Conservation (phyloP, 2,329 filamentous ascomycete genomes). For the Penicillium sp. region DNA sequence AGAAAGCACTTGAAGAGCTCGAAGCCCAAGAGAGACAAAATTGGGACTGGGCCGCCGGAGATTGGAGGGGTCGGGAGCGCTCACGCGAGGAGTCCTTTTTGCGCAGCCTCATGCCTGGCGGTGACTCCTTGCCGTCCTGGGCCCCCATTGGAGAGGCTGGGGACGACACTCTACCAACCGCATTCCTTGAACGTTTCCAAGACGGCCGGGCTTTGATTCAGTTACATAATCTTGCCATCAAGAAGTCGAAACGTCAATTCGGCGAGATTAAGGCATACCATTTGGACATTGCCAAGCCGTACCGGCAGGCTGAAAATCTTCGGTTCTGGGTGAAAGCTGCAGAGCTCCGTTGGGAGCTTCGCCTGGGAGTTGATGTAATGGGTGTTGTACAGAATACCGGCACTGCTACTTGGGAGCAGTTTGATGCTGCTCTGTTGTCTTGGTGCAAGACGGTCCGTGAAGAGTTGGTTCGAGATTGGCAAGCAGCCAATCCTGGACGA, state of each 20-base stretch:
- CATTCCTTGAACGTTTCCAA: conserved; percentile 72
- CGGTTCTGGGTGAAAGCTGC: conserved; percentile 96
- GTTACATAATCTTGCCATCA: conserved; percentile 86
- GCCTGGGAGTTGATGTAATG: conserved; percentile 80
- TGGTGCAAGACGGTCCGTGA: conserved; percentile 84
- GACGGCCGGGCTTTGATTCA: conserved; percentile 80
- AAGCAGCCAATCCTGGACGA: conserved; percentile 37
- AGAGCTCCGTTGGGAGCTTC: conserved; percentile 88
- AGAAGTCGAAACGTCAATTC: conserved; percentile 82
- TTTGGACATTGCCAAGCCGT: conserved; percentile 91
- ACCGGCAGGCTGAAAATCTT: conserved; percentile 89
- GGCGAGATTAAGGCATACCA: conserved; percentile 87
- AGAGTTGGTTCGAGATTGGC: conserved; percentile 77
- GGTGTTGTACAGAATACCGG: conserved; percentile 76
- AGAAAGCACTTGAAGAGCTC: conserved; percentile 73
- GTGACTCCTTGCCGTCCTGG: conserved; percentile 68
- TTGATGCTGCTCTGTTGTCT: conserved; percentile 77
- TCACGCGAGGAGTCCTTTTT: conserved; percentile 83
- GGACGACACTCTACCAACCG: conserved; percentile 50
- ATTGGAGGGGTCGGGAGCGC: conserved; percentile 74
- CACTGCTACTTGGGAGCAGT: conserved; percentile 71
- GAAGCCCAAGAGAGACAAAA: conserved; percentile 71
- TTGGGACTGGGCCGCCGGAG: conserved; percentile 79
- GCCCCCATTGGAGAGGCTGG: conserved; percentile 54
- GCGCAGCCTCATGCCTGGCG: conserved; percentile 65